Evolutionary conservation across 169 alveolate genomes (phyloP).

Genomic region (Plasmodium chabaudi): DNA sequence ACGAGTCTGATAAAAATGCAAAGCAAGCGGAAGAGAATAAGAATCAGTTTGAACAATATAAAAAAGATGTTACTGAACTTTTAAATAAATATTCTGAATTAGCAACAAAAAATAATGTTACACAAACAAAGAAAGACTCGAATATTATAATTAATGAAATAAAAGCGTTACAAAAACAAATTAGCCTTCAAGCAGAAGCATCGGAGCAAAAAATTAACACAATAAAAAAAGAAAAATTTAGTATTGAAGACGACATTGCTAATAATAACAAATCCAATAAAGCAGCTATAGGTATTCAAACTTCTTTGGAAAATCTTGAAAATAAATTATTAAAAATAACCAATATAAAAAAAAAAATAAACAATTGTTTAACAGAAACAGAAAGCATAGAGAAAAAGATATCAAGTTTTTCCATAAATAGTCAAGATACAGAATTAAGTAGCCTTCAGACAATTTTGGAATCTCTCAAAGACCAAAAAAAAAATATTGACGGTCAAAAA

Average conservation of each 20-base stretch:
- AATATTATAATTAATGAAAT: background rate
- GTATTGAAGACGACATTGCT: background rate
- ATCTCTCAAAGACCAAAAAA: background rate
- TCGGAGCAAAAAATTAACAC: background rate
- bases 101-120: background rate
- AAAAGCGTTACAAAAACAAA: background rate
- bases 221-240: background rate
- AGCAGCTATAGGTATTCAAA: slow-evolving; percentile 2
- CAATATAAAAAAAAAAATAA: background rate
- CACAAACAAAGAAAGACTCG: background rate
- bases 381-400: background rate
- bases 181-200: background rate
- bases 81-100: background rate
- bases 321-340: background rate
- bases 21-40: background rate
- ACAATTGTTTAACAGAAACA: background rate
- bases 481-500: slow-evolving; percentile 3
- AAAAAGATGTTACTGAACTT: background rate
- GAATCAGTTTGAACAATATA: background rate
- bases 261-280: background rate
- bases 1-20: background rate
- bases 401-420: background rate
- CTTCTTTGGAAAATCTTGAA: background rate
- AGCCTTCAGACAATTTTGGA: background rate
- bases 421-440: background rate